Conservation (phyloP, 164 flowering plant genomes). For the Piper longum region DNA sequence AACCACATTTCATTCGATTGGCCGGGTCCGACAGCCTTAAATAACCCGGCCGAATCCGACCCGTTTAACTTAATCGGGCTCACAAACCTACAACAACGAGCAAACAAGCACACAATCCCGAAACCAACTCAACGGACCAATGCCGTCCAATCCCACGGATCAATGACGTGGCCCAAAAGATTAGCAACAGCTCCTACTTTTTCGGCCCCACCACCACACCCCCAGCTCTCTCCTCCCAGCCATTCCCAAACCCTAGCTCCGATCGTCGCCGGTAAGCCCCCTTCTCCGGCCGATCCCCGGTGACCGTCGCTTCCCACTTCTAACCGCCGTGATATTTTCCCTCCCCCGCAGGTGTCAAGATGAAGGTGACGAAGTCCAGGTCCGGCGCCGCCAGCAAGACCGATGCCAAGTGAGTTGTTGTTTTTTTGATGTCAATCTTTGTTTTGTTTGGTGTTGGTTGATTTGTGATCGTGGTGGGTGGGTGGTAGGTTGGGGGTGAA, state of each 20-base stretch:
- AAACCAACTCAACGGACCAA: too few relatives aligned
- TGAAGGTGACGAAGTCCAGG: constrained; percentile 24
- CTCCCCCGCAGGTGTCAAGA: constrained; percentile 17
- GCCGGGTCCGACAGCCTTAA: too few relatives aligned
- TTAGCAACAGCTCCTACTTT: background rate
- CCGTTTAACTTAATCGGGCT: too few relatives aligned
- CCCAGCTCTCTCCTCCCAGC: constrained; percentile 1
- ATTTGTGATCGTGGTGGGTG: background rate
- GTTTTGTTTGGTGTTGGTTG: background rate
- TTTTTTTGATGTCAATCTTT: background rate
- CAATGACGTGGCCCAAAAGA: constrained; percentile 5
- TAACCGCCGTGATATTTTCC: constrained; percentile 7
- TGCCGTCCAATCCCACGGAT: too few relatives aligned
- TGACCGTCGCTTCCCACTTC: constrained; percentile 6
- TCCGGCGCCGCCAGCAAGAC: constrained; percentile 12
- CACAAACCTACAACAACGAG: too few relatives aligned
- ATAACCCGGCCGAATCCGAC: too few relatives aligned
- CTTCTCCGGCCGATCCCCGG: background rate
- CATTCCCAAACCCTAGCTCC: constrained; percentile 11
- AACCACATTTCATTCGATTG: too few relatives aligned
- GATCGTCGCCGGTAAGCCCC: constrained; percentile 4
- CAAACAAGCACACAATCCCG: too few relatives aligned
- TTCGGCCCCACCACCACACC: constrained; percentile 2
- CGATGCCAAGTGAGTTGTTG: constrained; percentile 27
- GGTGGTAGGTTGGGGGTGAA: constrained; percentile 16